Conservation (phyloP, 768 basidiomycete genomes). For the Chalciporus sphaerocephalus region DNA sequence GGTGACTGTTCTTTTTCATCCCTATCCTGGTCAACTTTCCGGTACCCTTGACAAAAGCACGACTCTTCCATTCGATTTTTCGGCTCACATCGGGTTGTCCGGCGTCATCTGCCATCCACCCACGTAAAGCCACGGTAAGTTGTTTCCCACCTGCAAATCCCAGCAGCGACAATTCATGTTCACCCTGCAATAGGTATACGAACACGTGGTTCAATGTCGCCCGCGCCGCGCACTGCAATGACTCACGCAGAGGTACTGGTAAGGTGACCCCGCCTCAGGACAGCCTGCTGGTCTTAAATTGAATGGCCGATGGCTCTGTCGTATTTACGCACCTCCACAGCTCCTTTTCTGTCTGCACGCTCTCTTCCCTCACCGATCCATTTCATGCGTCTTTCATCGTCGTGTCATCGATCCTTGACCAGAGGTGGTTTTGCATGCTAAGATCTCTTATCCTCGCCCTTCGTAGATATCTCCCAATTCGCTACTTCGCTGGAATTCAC, state of each 20-base stretch:
- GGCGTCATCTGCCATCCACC: slow-evolving; percentile 15
- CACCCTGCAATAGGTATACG: slow-evolving; percentile 15
- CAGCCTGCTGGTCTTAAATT: neutral
- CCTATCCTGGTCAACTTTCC: neutral
- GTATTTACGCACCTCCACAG: slow-evolving; percentile 16
- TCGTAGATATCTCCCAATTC: neutral
- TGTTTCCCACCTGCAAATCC: slow-evolving; percentile 17
- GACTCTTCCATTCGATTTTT: neutral
- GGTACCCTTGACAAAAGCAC: neutral
- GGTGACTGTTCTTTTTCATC: neutral
- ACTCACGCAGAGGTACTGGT: slow-evolving; percentile 8
- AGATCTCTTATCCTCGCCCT: neutral
- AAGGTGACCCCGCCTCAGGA: slow-evolving; percentile 9
- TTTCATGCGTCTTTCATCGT: slow-evolving; percentile 13
- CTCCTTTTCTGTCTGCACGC: slow-evolving; percentile 4
- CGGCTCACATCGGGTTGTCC: neutral
- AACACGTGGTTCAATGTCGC: slow-evolving; percentile 14
- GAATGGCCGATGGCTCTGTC: slow-evolving; percentile 9
- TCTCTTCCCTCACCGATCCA: slow-evolving; percentile 3
- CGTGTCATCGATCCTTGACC: slow-evolving; percentile 8
- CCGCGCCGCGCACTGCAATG: slow-evolving; percentile 18
- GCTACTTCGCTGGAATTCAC: neutral
- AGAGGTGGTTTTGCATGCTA: slow-evolving; percentile 7
- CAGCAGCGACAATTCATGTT: slow-evolving; percentile 7
- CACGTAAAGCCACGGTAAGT: slow-evolving; percentile 20